Conservation (phyloP, 306 rosid genomes). For the Prunus armeniaca region DNA sequence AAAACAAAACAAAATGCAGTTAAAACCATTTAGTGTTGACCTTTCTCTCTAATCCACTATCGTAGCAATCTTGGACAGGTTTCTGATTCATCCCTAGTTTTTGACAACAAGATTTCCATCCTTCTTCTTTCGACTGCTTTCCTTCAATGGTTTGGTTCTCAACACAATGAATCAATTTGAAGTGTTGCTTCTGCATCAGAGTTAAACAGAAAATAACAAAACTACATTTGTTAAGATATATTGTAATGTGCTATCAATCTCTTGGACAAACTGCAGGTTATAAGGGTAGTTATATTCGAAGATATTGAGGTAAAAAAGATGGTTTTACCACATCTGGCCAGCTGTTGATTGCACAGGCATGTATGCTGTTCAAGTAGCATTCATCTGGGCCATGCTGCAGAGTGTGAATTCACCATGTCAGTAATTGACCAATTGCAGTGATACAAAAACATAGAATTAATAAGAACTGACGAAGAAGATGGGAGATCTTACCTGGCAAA, state of each 20-base stretch:
- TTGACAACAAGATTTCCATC: conserved; percentile 3
- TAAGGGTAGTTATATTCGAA: not conserved
- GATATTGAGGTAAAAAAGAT: not conserved
- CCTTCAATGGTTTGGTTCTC: conserved; percentile 44
- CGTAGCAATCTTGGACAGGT: conserved; percentile 47
- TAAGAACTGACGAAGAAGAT: not conserved
- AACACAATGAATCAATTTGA: conserved; percentile 57
- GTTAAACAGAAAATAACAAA: not conserved
- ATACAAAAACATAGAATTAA: not conserved
- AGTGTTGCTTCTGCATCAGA: conserved; percentile 48
- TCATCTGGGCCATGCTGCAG: conserved; percentile 87
- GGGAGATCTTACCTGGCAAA: conserved; percentile 59
- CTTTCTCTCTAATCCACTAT: conserved; percentile 55
- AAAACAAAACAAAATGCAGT: not conserved
- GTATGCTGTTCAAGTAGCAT: conserved; percentile 70
- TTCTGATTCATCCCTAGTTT: not conserved
- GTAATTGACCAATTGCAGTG: not conserved
- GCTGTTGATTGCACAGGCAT: conserved; percentile 66
- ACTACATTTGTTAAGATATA: not conserved
- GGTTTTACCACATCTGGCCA: conserved; percentile 63
- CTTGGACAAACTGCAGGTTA: not conserved
- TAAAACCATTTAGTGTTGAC: conserved; percentile 23
- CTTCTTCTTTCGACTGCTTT: conserved; percentile 15
- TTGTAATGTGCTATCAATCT: not conserved
- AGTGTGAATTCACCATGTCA: not conserved